Evolutionary conservation across 164 flowering plant species (phyloP), one percentile per base, ranked within the genome.

Genomic region (Liriodendron chinense): DNA sequence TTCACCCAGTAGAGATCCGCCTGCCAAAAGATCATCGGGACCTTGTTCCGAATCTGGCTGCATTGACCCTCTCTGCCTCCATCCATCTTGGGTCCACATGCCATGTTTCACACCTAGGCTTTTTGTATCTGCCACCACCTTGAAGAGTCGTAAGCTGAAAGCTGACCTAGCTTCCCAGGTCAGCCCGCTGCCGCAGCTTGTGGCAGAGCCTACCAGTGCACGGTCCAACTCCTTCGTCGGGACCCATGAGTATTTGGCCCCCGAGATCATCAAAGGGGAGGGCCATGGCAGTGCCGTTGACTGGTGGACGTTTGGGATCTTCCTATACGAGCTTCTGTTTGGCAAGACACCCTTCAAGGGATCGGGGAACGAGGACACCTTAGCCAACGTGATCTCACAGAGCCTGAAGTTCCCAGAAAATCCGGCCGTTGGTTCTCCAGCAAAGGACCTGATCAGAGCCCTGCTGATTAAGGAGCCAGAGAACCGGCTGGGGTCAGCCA

Each of bases 231-330:
- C 97, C 21, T 91, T 91, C 71, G 98, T 94, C 7, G 97, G 98
- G 25, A 94, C 98, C 65, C 97, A 92, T 64, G 98, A 94, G 66
- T 94, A 94, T 85, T 82, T 94, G 66, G 94, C 98, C 66, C 98
- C 97, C 1, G 98, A 92, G 82, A 89, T 94, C 70, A 83, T 92
- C 80, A 89, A 87, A 75, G 96, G 92, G 21, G 93, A 93, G 57
- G 95, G 94, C 49, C 98, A 93, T 74, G 97, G 98, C 28, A 93
- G 86, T 80, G 89, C 97, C 2, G 97, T 93, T 47, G 98, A 94
- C 76, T 94, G 98, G 98, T 94, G 98, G 98, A 90, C 90, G 0
- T 83, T 86, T 34, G 98, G 98, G 9, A 89, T 94, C 57, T 90
- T 94, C 69, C 75, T 93, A 14, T 94, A 87, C 50, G 98, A 93